Evolutionary conservation across 192 early-diverging fungal genomes (phyloP).

Genomic region (Funneliformis mosseae): DNA sequence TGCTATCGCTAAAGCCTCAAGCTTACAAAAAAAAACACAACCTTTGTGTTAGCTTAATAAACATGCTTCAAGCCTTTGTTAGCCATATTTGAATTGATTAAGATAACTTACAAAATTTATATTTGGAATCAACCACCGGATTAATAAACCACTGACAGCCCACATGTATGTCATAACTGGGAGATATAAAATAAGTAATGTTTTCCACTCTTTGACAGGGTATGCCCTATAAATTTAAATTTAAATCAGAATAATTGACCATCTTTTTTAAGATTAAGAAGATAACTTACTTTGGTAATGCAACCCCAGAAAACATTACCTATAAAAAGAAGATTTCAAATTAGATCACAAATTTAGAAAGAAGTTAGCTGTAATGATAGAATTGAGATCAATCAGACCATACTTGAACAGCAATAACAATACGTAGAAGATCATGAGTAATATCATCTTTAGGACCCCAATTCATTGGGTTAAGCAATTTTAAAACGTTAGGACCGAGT

Average conservation of each 20-base stretch:
- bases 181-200: constrained; percentile 69
- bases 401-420: constrained; percentile 83
- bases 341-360: constrained; percentile 3
- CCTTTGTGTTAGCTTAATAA: background rate
- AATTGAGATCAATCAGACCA: background rate
- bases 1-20: constrained; percentile 76
- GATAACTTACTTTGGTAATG: constrained; percentile 66
- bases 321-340: constrained; percentile 37
- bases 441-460: constrained; percentile 59
- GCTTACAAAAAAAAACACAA: constrained; percentile 51
- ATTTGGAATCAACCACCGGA: constrained; percentile 61
- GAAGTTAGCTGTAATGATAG: background rate
- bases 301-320: constrained; percentile 85
- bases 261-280: background rate
- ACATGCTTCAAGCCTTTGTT: background rate
- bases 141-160: constrained; percentile 65
- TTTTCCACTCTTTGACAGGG: constrained; percentile 62
- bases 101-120: constrained; percentile 54
- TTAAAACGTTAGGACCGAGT: constrained; percentile 74
- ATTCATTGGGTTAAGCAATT: constrained; percentile 67
- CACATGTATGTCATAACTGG: constrained; percentile 87
- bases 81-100: background rate
- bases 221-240: constrained; percentile 50
- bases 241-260: background rate
- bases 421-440: constrained; percentile 72